phyloP scores from a whole-genome alignment of 305 asterid species.

The Fraxinus platypoda region DNA sequence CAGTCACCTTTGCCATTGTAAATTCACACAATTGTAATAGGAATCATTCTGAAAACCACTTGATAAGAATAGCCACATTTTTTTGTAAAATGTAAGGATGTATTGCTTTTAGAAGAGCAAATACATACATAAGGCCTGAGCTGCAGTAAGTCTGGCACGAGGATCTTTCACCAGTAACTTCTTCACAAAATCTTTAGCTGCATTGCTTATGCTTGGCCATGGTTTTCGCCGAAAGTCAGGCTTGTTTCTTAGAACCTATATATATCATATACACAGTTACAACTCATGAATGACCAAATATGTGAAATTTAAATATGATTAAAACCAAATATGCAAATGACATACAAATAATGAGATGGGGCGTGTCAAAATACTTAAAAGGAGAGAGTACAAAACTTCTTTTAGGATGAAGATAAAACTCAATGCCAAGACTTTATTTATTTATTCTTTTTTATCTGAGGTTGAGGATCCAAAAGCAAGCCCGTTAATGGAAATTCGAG shows the following conservation, averaged over 20 bases:
- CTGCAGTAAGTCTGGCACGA: constrained; percentile 95
- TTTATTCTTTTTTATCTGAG: neutral
- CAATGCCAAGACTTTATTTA: neutral
- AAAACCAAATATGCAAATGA: constrained; percentile 1
- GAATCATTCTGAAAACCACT: neutral
- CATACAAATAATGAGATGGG: neutral
- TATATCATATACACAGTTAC: constrained; percentile 3
- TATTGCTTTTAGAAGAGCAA: neutral
- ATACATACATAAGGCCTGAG: constrained; percentile 91
- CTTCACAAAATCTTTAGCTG: constrained; percentile 94
- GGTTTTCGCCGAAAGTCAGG: constrained; percentile 98
- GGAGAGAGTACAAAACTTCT: neutral
- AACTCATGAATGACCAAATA: neutral
- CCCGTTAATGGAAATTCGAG: neutral
- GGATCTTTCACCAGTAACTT: constrained; percentile 90
- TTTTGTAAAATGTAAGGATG: neutral
- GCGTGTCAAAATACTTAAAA: constrained; percentile 2
- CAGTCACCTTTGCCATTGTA: neutral
- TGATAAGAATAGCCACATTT: neutral
- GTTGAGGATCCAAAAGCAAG: neutral
- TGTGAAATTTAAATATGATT: neutral
- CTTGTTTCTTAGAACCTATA: constrained; percentile 85
- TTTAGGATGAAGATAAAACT: neutral
- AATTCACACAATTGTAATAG: neutral
- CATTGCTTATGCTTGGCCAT: constrained; percentile 84